Base-by-base conservation (phyloP, 305 asterid genomes). In the Fraxinus dipetala region DNA sequence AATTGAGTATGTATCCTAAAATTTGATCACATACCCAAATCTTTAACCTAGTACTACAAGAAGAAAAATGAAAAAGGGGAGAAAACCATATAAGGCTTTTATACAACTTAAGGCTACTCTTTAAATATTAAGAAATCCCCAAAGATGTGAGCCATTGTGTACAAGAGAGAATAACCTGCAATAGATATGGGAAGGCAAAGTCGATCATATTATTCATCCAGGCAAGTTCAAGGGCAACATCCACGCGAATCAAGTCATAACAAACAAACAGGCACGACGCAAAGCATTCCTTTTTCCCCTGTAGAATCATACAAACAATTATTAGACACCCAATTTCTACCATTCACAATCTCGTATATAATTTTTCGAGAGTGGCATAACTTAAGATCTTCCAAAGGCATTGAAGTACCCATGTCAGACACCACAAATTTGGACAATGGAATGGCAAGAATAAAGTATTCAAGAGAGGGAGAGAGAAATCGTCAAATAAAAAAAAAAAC, bases 251-350 rank as follows among this genome's bases (percentile, higher is more conserved):
- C 88, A 94, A 85, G 77, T 96, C 99, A 28, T 96, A 96, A 83
- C 99, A 96, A 74, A 96, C 99, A 84, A 96, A 96, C 81, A 96
- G 94, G 94, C 99, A 96, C 2, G 99, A 95, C 0, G 99, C 93
- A 4, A 93, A 96, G 89, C 99, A 96, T 88, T 96, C 99, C 92
- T 95, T 96, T 95, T 96, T 96, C 26, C 99, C 99, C 99, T 96
- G 88, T 90, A 87, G 78, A 85, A 78, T 24, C 72, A 65, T 70
- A 54, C 35, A 85, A 75, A 78, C 67, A 79, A 61, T 20, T 45
- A 45, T 78, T 69, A 81, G 77, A 7, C 38, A 78, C 80, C 74
- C 75, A 65, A 18, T 76, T 51, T 80, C 65, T 45, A 77, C 65
- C 82, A 63, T 45, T 24, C 35, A 26, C 16, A 73, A 77, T 72